Evolutionary conservation across 148 eudicot species (phyloP).

Genomic region (Talinum fruticosum): DNA sequence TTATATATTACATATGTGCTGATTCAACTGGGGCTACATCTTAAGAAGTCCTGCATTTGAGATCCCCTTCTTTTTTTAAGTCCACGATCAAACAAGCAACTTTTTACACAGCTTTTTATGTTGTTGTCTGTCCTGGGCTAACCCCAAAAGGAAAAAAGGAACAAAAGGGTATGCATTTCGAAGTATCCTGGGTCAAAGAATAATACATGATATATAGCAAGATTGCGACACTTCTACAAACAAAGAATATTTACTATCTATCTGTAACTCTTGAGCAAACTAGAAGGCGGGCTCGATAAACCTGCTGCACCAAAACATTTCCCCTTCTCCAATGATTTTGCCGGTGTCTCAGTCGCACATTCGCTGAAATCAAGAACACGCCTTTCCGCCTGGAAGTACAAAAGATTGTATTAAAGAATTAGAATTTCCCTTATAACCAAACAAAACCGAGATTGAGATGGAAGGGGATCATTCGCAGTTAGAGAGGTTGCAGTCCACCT

Average conservation of each 20-base stretch:
- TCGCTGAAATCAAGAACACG: slow-evolving; percentile 90
- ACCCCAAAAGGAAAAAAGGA: no score
- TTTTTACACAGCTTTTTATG: background rate
- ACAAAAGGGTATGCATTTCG: background rate
- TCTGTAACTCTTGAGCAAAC: slow-evolving; percentile 34
- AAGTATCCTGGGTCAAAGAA: background rate
- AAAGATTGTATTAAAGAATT: background rate
- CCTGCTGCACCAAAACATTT: slow-evolving; percentile 19
- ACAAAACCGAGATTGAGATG: no score
- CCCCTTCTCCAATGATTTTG: slow-evolving; percentile 34
- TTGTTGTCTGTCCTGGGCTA: no score
- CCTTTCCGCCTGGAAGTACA: slow-evolving; percentile 53
- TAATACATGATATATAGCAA: background rate
- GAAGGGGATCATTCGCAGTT: no score
- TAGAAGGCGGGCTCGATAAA: slow-evolving; percentile 32
- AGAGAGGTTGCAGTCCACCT: no score
- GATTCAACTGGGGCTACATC: background rate
- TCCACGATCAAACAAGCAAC: background rate
- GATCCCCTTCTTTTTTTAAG: background rate
- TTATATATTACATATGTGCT: no score
- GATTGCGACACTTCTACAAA: background rate
- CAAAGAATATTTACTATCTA: slow-evolving; percentile 19
- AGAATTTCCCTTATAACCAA: background rate
- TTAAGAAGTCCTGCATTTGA: background rate
- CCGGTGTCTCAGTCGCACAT: slow-evolving; percentile 58